Base-by-base conservation (phyloP, 305 asterid species). In the Ilex paraguariensis region DNA sequence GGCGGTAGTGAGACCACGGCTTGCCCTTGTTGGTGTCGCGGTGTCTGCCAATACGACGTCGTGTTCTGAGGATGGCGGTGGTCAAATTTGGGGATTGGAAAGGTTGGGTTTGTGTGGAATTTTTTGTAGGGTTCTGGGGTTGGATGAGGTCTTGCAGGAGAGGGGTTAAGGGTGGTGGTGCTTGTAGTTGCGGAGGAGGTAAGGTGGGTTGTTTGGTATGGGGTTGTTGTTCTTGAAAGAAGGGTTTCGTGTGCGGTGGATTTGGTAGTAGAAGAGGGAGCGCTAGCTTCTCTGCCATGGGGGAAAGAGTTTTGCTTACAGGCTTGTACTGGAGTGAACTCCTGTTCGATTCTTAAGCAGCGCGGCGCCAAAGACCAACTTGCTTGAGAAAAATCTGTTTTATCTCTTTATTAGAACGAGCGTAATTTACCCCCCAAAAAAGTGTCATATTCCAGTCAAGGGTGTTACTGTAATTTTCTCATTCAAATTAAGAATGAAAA, bases 241-340 rank as follows among this genome's bases (percentile, higher is more conserved):
- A 76, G 31, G 95, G 89, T 60, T 79, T 85, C 3, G 87, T 57
- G 36, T 91, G 91, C 7, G 96, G 97, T 9, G 95, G 97, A 54
- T 75, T 87, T 57, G 95, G 98, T 62, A 89, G 86, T 57, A 84
- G 71, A 66, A 87, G 96, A 40, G 97, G 97, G 49, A 87, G 81
- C 32, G 91, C 77, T 15, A 92, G 81, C 51, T 85, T 90, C 31
- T 84, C 98, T 62, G 97, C 98, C 98, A 92, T 88, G 42, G 9
- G 42, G 3, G 42, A 8, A 5, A 36, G 6, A 36, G 0, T 36
- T 36, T 36, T 36, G 0, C 6, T 36, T 36, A 36, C 9, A 4
- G 42, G 42, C 42, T 8, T 36, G 9, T 5, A 36, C 9, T 5
- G 42, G 3, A 8, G 42, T 4, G 42, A 36, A 8, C 42, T 36